phyloP scores from a whole-genome alignment of 1,139 yeast species.

The Martiniozyma asiatica region DNA sequence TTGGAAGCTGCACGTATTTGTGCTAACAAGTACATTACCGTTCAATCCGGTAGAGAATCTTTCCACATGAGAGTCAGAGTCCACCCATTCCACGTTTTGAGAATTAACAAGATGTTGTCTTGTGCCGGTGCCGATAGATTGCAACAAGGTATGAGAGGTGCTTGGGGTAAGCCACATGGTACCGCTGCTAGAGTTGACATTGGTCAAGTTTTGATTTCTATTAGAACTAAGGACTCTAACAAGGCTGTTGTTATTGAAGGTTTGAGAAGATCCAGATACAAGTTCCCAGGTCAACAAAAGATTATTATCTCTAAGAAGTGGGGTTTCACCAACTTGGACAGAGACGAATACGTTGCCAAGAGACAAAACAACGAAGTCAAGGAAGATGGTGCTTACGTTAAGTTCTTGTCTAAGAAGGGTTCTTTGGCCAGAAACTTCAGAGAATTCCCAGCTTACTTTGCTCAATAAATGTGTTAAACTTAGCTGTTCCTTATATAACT shows the following conservation, averaged over 20 bases:
- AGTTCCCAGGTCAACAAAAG: constrained; percentile 99
- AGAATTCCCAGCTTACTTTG: constrained; percentile 89
- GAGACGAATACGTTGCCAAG: constrained; percentile 90
- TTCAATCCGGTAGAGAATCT: constrained; percentile 94
- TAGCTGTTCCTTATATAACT: constrained; percentile 2
- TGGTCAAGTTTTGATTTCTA: constrained; percentile 97
- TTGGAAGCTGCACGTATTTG: constrained; percentile 99
- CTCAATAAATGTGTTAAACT: constrained; percentile 27
- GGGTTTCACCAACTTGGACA: constrained; percentile 99
- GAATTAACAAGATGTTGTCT: constrained; percentile 99
- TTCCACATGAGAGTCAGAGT: constrained; percentile 99
- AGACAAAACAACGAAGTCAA: constrained; percentile 96
- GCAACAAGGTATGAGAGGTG: constrained; percentile 99
- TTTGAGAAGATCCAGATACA: constrained; percentile 99
- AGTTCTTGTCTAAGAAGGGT: constrained; percentile 97
- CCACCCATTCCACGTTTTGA: constrained; percentile 99
- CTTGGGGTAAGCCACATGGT: constrained; percentile 99
- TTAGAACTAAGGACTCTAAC: constrained; percentile 97
- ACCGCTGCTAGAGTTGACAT: constrained; percentile 98
- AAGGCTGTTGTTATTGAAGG: constrained; percentile 97
- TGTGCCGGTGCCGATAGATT: constrained; percentile 99
- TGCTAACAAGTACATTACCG: constrained; percentile 99
- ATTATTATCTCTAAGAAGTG: constrained; percentile 98
- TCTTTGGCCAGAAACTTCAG: constrained; percentile 81
- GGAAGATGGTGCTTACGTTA: constrained; percentile 99